Conservation (phyloP, 805 yeast genomes). For the Monosporozyma servazzii region DNA sequence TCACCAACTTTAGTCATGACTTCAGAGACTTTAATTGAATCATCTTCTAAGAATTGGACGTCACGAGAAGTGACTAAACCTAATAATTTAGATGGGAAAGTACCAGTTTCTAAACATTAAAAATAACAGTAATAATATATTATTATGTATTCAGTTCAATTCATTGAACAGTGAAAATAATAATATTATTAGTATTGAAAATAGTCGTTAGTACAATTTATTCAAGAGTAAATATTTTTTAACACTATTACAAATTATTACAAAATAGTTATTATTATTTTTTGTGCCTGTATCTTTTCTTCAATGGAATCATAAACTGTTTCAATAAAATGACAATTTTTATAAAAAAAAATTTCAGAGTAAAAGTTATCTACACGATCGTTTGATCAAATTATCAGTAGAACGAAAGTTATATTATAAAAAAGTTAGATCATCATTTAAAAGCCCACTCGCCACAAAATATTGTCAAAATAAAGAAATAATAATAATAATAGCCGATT, state of each 20-base stretch:
- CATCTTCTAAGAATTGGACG: conserved; percentile 84
- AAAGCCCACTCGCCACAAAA: conserved; percentile 1
- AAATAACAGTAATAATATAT: background rate
- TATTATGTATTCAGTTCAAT: background rate
- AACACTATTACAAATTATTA: too few species aligned
- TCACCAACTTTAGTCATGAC: conserved; percentile 73
- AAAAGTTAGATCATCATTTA: conserved; percentile 45
- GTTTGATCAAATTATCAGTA: conserved; percentile 89
- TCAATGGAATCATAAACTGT: too few species aligned
- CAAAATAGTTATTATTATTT: too few species aligned
- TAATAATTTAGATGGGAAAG: conserved; percentile 76
- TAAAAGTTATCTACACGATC: conserved; percentile 80
- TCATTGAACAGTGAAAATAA: too few species aligned
- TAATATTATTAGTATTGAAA: too few species aligned
- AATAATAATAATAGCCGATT: conserved; percentile 3
- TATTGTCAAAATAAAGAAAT: background rate
- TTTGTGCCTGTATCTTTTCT: too few species aligned
- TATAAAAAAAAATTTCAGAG: conserved; percentile 29
- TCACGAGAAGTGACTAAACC: conserved; percentile 98
- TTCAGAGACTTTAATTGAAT: conserved; percentile 49
- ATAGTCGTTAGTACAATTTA: too few species aligned
- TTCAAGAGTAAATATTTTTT: too few species aligned
- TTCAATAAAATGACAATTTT: background rate
- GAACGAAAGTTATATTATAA: conserved; percentile 92
- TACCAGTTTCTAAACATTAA: conserved; percentile 60